Evolutionary conservation across 352 stramenopile genomes (phyloP).

Genomic region (Phytophthora agathidicida): DNA sequence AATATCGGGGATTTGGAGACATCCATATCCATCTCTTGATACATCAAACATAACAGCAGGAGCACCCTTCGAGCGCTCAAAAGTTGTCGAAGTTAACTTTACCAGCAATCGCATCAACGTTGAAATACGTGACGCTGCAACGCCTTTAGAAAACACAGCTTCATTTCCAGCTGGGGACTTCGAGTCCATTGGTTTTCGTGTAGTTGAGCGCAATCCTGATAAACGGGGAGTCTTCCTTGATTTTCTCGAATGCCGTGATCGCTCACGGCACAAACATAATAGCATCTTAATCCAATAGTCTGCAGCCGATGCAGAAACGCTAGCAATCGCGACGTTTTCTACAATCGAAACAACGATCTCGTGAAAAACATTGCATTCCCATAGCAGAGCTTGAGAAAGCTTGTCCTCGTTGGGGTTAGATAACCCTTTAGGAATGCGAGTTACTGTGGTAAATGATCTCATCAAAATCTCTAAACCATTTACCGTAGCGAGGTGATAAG

Average conservation of each 20-base stretch:
- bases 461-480: conserved; percentile 31
- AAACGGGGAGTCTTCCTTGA: conserved; percentile 1
- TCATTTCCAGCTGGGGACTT: not conserved
- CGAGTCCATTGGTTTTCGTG: not conserved
- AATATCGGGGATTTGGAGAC: conserved; percentile 72
- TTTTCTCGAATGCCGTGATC: conserved; percentile 7
- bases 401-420: not conserved
- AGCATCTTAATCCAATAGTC: conserved; percentile 37
- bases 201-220: not conserved
- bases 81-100: conserved; percentile 29
- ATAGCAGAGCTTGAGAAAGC: conserved; percentile 33
- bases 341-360: conserved; percentile 20
- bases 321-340: conserved; percentile 27
- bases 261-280: conserved; percentile 18
- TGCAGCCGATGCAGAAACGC: conserved; percentile 23
- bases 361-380: conserved; percentile 32
- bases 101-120: conserved; percentile 26
- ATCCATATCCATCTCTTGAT: conserved; percentile 64
- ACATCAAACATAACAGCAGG: conserved; percentile 54
- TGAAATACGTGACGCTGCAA: not conserved
- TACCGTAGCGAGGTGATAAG: conserved; percentile 21
- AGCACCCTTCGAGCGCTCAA: conserved; percentile 18
- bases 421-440: not conserved
- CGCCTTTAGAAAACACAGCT: not conserved
- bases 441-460: conserved; percentile 32